Base-by-base conservation (phyloP, 495 filamentous ascomycete species). In the Immersiella caudata region DNA sequence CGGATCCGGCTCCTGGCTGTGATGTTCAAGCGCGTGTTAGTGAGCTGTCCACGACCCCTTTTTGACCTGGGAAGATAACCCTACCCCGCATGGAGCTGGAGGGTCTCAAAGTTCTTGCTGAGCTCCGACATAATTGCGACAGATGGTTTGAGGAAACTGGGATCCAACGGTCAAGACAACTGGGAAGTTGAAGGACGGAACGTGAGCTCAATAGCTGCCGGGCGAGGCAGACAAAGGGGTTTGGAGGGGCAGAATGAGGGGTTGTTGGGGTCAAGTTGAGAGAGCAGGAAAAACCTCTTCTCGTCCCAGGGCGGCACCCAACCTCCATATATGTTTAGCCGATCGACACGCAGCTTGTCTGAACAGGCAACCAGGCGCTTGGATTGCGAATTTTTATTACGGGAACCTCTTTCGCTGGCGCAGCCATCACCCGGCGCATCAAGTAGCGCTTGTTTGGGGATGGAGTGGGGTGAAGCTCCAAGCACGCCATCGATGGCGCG, bases 61-160 rank as follows among this genome's bases (percentile, higher is more conserved):
- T 26, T 40, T 20, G 20, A 18, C 40, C 40, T 54, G 5, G 49
- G 24, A 24, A 27, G 25, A 65, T 8, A 18, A 75, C 83, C n/a
- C 59, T 87, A 95, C 93, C 94, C 94, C 76, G 94, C 95, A 79
- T 99, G 95, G 68, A 99, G 86, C 82, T 97, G 96, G 74, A 97
- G 89, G 62, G 95, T 97, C 85, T 97, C 95, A 71, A 99, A 99
- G 71, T 85, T 75, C 70, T 78, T 79, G 75, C 76, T 77, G 33
- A 80, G 71, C 54, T 80, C 78, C 29, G 78, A 61, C 78, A 80
- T 80, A 68, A 52, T 65, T 57, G 36, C 49, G 46, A 29, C 25
- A 29, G 5, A 67, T 27, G 27, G 57, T 5, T 26, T 36, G 33
- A 52, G 54, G 12, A 25, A 40, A n/a, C 20, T 36, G 54, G 12